Percentiles rank a stretch among this genome's conserved stretches.
Conservation (phyloP, 1,139 yeast species). For the Pneumocystis jirovecii region DNA sequence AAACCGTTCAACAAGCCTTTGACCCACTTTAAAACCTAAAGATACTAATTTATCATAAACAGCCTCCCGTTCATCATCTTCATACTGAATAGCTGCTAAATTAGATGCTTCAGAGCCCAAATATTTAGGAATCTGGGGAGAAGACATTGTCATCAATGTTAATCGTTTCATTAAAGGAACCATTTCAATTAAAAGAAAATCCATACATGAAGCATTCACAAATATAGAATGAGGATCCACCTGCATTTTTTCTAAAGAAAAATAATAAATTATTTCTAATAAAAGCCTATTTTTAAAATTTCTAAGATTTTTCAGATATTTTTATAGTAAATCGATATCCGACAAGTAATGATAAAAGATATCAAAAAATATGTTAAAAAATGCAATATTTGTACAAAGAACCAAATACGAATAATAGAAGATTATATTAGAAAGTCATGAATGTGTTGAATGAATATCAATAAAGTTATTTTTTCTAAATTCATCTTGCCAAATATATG, state of each 20-base stretch:
- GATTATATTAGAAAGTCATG: neutral
- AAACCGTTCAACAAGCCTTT: constrained; percentile 45
- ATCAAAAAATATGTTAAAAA: neutral
- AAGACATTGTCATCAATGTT: neutral
- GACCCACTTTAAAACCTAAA: constrained; percentile 63
- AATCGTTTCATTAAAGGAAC: constrained; percentile 57
- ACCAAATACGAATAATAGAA: neutral
- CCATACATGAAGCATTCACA: constrained; percentile 39
- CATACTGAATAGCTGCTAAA: constrained; percentile 3
- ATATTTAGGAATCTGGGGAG: constrained; percentile 25
- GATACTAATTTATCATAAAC: constrained; percentile 46
- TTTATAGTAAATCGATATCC: neutral
- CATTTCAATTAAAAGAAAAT: constrained; percentile 54
- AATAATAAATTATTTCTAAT: neutral
- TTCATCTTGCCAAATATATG: neutral
- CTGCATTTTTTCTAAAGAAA: neutral
- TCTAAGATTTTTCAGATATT: neutral
- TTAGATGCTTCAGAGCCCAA: constrained; percentile 13
- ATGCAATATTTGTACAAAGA: neutral
- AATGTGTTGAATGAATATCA: neutral
- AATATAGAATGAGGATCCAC: constrained; percentile 17
- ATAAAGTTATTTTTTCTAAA: neutral
- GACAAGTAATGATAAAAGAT: neutral
- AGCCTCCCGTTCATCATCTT: constrained; percentile 29
- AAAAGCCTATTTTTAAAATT: neutral